Percentiles rank a stretch among this genome's conserved stretches.
Conservation (phyloP, 208 protist genomes). For the Angomonas deanei region DNA sequence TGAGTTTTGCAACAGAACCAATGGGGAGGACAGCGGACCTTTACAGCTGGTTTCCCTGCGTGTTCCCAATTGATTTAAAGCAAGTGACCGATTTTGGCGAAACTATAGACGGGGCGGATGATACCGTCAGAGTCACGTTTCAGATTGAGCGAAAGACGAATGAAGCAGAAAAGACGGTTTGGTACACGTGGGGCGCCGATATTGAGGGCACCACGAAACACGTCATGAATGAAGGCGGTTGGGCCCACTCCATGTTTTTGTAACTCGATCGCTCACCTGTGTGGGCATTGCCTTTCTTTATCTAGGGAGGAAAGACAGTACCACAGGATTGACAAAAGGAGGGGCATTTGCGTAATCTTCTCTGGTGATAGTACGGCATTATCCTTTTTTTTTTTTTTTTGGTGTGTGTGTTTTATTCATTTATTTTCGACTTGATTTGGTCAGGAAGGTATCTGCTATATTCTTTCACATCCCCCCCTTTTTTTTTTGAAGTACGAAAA, state of each 20-base stretch:
- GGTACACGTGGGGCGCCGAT: conserved; percentile 64
- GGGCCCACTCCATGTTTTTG: conserved; percentile 49
- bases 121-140: conserved; percentile 21
- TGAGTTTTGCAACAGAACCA: conserved; percentile 18
- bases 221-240: conserved; percentile 59
- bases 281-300: conserved; percentile 9
- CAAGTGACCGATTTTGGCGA: conserved; percentile 27
- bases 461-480: neutral
- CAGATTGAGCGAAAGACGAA: conserved; percentile 32
- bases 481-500: neutral
- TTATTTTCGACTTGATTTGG: neutral
- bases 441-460: too few relatives aligned
- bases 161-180: conserved; percentile 28
- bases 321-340: too few relatives aligned
- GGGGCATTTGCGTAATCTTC: too few relatives aligned
- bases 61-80: conserved; percentile 52
- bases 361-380: too few relatives aligned
- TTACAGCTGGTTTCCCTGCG: conserved; percentile 88
- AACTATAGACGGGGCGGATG: neutral
- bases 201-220: conserved; percentile 3
- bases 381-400: conserved; percentile 6
- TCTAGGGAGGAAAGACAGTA: too few relatives aligned
- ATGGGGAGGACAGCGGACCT: conserved; percentile 42
- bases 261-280: too few relatives aligned
- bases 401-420: neutral